These are phyloP conservation scores for Coemansia sp. DNA, from an alignment of 192 early-diverging fungal genomes.

Conservation along the genomic window DNA sequence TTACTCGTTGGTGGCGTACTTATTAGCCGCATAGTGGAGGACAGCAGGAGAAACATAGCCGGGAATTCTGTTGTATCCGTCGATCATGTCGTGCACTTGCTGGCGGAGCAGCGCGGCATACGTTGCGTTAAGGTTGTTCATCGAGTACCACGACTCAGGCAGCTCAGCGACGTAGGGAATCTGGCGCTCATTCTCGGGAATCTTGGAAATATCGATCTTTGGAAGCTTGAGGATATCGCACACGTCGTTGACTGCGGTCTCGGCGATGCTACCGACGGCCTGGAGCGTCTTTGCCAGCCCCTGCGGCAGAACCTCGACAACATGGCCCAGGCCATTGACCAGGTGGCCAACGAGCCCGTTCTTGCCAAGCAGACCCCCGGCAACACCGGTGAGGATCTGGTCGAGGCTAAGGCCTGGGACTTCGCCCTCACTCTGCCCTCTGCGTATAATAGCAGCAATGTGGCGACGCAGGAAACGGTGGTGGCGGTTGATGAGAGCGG, in stretches of 20 bases:
- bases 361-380: slow-evolving; percentile 33
- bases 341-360: slow-evolving; percentile 47
- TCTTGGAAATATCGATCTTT: slow-evolving; percentile 45
- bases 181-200: slow-evolving; percentile 46
- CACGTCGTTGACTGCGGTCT: slow-evolving; percentile 38
- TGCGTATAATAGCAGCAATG: slow-evolving; percentile 23
- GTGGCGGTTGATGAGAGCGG: slow-evolving; percentile 31
- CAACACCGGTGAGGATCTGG: slow-evolving; percentile 44
- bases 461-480: slow-evolving; percentile 44
- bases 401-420: slow-evolving; percentile 30
- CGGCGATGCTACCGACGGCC: slow-evolving; percentile 44
- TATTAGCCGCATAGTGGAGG: slow-evolving; percentile 47
- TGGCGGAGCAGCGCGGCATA: slow-evolving; percentile 43
- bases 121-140: slow-evolving; percentile 52
- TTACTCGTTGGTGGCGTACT: slow-evolving; percentile 34
- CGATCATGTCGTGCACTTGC: slow-evolving; percentile 50
- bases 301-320: slow-evolving; percentile 49
- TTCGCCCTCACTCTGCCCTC: slow-evolving; percentile 16
- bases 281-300: slow-evolving; percentile 47
- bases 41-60: slow-evolving; percentile 51
- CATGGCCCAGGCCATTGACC: slow-evolving; percentile 44
- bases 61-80: slow-evolving; percentile 48
- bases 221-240: slow-evolving; percentile 49
- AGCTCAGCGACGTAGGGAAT: slow-evolving; percentile 43
- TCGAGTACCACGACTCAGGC: slow-evolving; percentile 47